These are phyloP conservation scores for Phytopythium vexans DNA, from an alignment of 352 stramenopile species.

Conservation along the genomic window DNA sequence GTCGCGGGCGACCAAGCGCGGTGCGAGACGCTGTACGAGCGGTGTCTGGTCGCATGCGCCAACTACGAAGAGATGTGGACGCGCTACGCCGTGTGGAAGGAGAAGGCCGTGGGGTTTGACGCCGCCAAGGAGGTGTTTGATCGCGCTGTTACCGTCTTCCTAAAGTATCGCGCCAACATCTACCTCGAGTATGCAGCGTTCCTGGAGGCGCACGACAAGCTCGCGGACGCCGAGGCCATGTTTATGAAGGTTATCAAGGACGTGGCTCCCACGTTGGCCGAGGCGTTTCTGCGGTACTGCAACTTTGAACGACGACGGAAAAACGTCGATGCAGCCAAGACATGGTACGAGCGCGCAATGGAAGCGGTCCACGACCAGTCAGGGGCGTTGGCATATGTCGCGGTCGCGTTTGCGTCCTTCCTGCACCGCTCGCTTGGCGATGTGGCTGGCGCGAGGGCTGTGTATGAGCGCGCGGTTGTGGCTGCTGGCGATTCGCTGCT, in stretches of 20 bases:
- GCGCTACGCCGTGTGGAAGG: conserved; percentile 64
- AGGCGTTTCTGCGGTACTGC: conserved; percentile 60
- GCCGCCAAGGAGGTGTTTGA: conserved; percentile 62
- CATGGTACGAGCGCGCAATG: conserved; percentile 53
- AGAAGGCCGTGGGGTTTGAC: conserved; percentile 50
- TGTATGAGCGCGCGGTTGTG: conserved; percentile 44
- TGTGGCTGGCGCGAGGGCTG: conserved; percentile 25
- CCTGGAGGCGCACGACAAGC: conserved; percentile 54
- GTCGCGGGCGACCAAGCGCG: conserved; percentile 35
- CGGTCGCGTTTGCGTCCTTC: conserved; percentile 59
- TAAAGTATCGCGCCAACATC: conserved; percentile 71
- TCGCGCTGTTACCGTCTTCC: conserved; percentile 56
- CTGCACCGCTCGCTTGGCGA: conserved; percentile 46
- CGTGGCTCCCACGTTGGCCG: conserved; percentile 55
- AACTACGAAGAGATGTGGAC: conserved; percentile 85
- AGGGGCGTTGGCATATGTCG: conserved; percentile 48
- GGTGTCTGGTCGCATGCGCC: conserved; percentile 75
- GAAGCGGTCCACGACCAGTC: conserved; percentile 31
- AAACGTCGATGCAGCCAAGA: conserved; percentile 44
- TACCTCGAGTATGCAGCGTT: conserved; percentile 77
- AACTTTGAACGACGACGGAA: conserved; percentile 70
- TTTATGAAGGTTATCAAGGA: conserved; percentile 59
- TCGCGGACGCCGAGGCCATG: conserved; percentile 39
- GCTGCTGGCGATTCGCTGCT: conserved; percentile 42
- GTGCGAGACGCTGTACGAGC: conserved; percentile 74